A percentile compares a stretch with the other conserved stretches of the same genome.
phyloP scores from a whole-genome alignment of 176 grass and related monocot genomes.

The Aegilops speltoides region DNA sequence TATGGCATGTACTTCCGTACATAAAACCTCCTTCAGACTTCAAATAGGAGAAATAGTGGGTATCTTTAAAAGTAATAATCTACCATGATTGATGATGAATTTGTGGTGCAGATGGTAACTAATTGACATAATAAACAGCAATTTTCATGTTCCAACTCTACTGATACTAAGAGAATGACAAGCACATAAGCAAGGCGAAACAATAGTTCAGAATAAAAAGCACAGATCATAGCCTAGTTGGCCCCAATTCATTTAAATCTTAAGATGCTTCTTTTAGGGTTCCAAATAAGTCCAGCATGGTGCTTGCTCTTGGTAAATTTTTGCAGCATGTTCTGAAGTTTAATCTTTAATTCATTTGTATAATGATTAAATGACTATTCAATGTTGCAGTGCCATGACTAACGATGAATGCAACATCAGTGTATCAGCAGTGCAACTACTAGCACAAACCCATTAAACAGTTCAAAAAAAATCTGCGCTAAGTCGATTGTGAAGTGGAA shows the following conservation, averaged over 20 bases:
- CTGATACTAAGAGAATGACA: background rate
- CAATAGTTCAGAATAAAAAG: background rate
- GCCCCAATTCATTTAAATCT: background rate
- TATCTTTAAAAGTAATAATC: background rate
- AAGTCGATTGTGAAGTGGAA: background rate
- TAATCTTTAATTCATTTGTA: background rate
- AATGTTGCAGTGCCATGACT: background rate
- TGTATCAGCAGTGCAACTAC: background rate
- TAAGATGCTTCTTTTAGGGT: background rate
- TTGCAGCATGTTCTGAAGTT: background rate
- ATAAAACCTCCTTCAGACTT: background rate
- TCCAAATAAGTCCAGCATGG: background rate
- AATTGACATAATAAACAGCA: slow-evolving; percentile 1
- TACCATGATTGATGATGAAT: background rate
- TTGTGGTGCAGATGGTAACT: background rate
- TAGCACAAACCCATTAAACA: background rate
- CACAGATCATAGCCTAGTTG: background rate
- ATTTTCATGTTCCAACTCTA: background rate
- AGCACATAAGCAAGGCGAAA: background rate
- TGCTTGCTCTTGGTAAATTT: background rate
- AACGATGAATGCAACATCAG: background rate
- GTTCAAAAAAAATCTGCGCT: background rate
- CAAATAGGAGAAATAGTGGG: background rate
- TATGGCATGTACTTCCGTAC: background rate
- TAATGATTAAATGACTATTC: background rate